A percentile compares a stretch with the other conserved stretches of the same genome.
Conservation (phyloP, 2,329 filamentous ascomycete genomes). For the Trichoderma brevicompactum region DNA sequence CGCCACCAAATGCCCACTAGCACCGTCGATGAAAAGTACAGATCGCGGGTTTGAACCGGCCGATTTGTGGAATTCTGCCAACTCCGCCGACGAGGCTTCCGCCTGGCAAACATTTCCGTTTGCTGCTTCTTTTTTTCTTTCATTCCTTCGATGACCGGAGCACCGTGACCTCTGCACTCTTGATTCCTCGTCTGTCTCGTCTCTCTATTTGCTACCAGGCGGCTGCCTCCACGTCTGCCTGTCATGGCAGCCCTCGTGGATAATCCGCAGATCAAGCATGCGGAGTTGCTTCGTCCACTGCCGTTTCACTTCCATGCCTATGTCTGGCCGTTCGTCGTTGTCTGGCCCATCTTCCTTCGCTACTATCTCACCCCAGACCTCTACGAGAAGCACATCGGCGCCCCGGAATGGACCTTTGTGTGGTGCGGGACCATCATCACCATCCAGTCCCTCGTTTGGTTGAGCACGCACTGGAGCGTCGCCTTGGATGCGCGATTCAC, state of each 20-base stretch:
- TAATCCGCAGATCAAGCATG: slow-evolving; percentile 84
- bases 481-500: slow-evolving; percentile 83
- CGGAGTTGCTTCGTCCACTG: slow-evolving; percentile 86
- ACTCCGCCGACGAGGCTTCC: slow-evolving; percentile 13
- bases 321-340: slow-evolving; percentile 86
- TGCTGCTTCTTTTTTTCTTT: slow-evolving; percentile 14
- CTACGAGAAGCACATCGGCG: slow-evolving; percentile 89
- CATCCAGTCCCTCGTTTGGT: slow-evolving; percentile 84
- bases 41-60: slow-evolving; percentile 30
- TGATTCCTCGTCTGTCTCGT: neutral
- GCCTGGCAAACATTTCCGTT: neutral
- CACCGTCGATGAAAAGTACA: slow-evolving; percentile 30
- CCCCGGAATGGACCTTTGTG: slow-evolving; percentile 97
- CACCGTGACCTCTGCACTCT: slow-evolving; percentile 12
- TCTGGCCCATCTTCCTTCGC: slow-evolving; percentile 90
- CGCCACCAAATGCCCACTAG: slow-evolving; percentile 25
- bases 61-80: slow-evolving; percentile 8
- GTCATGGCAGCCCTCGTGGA: slow-evolving; percentile 78
- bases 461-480: slow-evolving; percentile 98
- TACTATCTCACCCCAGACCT: slow-evolving; percentile 82
- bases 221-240: slow-evolving; percentile 21
- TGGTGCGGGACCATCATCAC: slow-evolving; percentile 90
- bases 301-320: slow-evolving; percentile 83
- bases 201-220: neutral
- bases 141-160: slow-evolving; percentile 17